Conservation (phyloP, 345 rosid species). For the Gossypium turneri region DNA sequence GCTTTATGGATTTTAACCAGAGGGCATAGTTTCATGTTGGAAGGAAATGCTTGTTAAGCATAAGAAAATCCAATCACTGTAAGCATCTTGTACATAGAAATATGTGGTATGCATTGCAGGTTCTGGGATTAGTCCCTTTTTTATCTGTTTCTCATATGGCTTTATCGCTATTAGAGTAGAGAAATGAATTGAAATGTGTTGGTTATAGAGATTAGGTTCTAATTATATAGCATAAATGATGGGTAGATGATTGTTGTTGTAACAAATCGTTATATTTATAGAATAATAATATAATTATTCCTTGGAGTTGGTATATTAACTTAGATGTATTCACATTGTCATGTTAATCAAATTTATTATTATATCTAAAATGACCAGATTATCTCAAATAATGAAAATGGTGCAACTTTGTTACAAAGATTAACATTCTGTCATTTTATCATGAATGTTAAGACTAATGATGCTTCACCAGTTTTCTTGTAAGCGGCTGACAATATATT, state of each 20-base stretch:
- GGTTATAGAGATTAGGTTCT: constrained; percentile 18
- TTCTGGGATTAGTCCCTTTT: constrained; percentile 9
- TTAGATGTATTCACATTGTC: neutral
- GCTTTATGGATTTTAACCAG: constrained; percentile 17
- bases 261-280: neutral
- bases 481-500: neutral
- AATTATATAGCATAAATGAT: constrained; percentile 14
- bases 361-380: neutral
- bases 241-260: constrained; percentile 10
- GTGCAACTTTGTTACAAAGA: neutral
- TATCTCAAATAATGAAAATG: neutral
- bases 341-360: neutral
- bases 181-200: constrained; percentile 3
- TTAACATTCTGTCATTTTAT: neutral
- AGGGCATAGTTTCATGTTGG: constrained; percentile 13
- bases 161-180: constrained; percentile 18
- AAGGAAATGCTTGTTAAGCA: constrained; percentile 12
- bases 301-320: neutral
- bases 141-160: constrained; percentile 21
- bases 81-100: constrained; percentile 24
- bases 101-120: constrained; percentile 21
- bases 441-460: neutral
- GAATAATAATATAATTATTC: neutral
- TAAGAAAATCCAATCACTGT: constrained; percentile 10
- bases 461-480: neutral